Base-by-base conservation (phyloP, 306 rosid species). In the Mimosa pudica region DNA sequence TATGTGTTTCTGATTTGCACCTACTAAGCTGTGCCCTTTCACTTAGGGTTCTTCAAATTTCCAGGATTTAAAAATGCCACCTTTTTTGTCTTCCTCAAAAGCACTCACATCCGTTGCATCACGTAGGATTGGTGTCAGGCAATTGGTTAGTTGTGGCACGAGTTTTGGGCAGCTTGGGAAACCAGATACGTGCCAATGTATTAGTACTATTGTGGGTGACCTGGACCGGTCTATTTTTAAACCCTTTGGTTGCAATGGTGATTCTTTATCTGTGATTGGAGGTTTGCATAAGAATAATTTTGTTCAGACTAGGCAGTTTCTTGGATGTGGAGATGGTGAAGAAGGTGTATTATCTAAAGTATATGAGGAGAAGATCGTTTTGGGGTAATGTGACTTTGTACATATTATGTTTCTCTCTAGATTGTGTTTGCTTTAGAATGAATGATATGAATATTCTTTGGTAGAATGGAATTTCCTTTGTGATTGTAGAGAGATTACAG, bases 281-380 rank as follows among this genome's bases (percentile, higher is more conserved):
- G 72, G 70, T 20, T 80, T 60, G 8, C 69, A 44, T 45, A 61
- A 78, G 65, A 65, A 45, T 65, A 76, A 45, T 61, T 60, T 24
- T 65, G 64, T 82, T 17, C 97, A 92, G 73, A 73, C 77, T 74
- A 86, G 97, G 80, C 85, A 60, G 65, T 93, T 96, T 80, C 88
- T 96, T 69, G 99, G 99, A 54, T 84, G 92, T 67, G 99, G 97
- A 33, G 97, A 96, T 46, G 96, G 98, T 45, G 94, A 89, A 35
- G 99, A 95, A 84, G 92, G 85, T 52, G 88, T 88, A 81, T 82
- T 96, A 0, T 88, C 94, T 75, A 93, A 85, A 84, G 83, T 81
- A 70, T 91, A 93, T n/a, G 99, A 93, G 90, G 98, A 95, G 87
- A 93, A 54, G 77, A 88, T 86, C 85, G 91, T 93, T 75, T 66